Base-by-base conservation (phyloP, 169 alveolate species). In the Cyclospora cayetanensis region DNA sequence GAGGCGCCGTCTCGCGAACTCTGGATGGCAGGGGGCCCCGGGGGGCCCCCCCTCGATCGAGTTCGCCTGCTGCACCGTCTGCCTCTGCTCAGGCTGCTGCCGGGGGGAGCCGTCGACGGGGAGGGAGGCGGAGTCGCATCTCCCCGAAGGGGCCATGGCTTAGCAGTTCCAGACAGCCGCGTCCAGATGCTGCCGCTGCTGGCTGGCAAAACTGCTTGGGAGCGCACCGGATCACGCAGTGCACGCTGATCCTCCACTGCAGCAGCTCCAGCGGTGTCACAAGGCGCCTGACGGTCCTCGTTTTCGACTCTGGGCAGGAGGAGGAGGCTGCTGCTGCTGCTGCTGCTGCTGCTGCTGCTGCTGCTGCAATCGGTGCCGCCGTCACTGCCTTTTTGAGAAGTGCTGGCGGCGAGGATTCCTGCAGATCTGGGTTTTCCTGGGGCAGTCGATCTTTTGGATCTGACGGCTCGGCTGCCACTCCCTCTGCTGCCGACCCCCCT, bases 11-110 rank as follows among this genome's bases (percentile, higher is more conserved):
- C n/a, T n/a, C n/a, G n/a, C n/a, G n/a, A n/a, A n/a, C n/a, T n/a
- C n/a, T n/a, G n/a, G n/a, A n/a, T n/a, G n/a, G n/a, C 55, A 46
- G 55, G 55, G 55, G 55, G 22, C 55, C 55, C 55, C 55, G 55
- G 55, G 55, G 55, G 55, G 55, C 55, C 55, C 55, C 55, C 55
- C 22, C 55, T 46, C 55, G 15, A 15, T 15, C 55, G 22, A 46
- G 55, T 7, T 15, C 85, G 66, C 85, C 85, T n/a, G 85, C 42
- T 60, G 66, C 42, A 60, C 85, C 85, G 66, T 22, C 37, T 60
- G 85, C 27, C 9, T 12, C 34, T n/a, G 66, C 7, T 35, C 37
- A 7, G 76, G 31, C 34, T 41, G 66, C 37, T 4, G 65, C 37
- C 50, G 66, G 53, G 22, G 65, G 39, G 2, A 39, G 12, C 37